Base-by-base conservation (phyloP, 371 early-diverging fungal genomes). In the Lichtheimia corymbifera region DNA sequence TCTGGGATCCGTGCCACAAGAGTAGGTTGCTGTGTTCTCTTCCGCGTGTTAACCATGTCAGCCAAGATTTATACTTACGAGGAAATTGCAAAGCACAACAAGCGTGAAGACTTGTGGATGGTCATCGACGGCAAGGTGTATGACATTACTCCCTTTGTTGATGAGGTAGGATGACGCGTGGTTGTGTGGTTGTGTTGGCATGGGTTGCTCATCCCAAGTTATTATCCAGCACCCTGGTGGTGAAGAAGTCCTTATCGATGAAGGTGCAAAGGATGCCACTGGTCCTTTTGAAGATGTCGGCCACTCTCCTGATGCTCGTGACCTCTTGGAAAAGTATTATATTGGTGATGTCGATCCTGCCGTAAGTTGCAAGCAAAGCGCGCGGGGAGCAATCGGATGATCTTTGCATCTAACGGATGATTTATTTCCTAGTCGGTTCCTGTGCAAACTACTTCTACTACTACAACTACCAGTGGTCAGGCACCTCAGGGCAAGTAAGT, bases 241-340 rank as follows among this genome's bases (percentile, higher is more conserved):
- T 70, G 91, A 90, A 66, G 91, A 91, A 67, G 89, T 91, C 13
- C 74, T 91, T 58, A 64, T 91, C 40, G 91, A 92, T 65, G 83
- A 87, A 68, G 90, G 80, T 60, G 97, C 95, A 59, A 76, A 77
- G 63, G 97, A 98, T 73, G 94, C 94, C 35, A 93, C 96, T 44
- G 93, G 88, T 63, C 91, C 94, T 51, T 98, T 97, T 76, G 95
- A 96, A 59, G 97, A 96, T 76, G 92, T 98, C 63, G 95, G 95
- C 50, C 98, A 98, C 80, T 92, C 93, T 35, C 91, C 93, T 20
- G 94, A 95, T 66, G 98, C 98, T 27, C 90, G 89, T 52, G 91
- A 91, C 22, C 61, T 94, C 63, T 78, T 97, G 58, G 70, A 82
- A 54, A 76, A 81, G 43, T 85, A 88, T 65, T 79, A 76, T 55